Percentiles rank a stretch among this genome's conserved stretches.
Conservation (phyloP, 2,329 filamentous ascomycete species). For the Botrytis cinerea region DNA sequence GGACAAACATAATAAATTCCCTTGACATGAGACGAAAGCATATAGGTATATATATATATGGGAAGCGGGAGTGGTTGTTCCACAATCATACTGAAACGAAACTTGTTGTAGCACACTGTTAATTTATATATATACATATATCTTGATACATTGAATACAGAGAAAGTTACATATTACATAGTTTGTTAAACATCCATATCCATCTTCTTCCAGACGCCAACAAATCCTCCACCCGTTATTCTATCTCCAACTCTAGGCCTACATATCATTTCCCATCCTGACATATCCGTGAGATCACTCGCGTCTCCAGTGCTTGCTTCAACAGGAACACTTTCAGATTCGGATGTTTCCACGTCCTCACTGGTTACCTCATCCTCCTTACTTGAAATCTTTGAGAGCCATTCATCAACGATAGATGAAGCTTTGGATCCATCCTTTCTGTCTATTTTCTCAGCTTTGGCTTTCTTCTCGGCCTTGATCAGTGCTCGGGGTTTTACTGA, state of each 20-base stretch:
- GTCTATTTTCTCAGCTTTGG: slow-evolving; percentile 18
- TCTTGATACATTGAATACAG: neutral
- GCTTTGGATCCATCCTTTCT: neutral
- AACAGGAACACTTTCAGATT: neutral
- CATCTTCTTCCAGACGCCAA: slow-evolving; percentile 47
- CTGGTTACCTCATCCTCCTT: neutral
- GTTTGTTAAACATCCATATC: slow-evolving; percentile 11
- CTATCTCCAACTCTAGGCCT: slow-evolving; percentile 52
- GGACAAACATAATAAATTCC: neutral
- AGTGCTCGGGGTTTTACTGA: slow-evolving; percentile 44
- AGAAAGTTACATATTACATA: neutral
- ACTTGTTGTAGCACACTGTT: neutral
- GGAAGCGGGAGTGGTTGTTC: neutral
- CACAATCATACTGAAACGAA: neutral
- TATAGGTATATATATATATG: no score
- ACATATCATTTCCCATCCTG: slow-evolving; percentile 51
- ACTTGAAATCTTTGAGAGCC: neutral
- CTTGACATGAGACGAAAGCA: neutral
- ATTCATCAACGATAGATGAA: neutral
- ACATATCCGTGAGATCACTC: slow-evolving; percentile 1
- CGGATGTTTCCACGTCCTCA: neutral
- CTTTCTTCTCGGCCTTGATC: slow-evolving; percentile 32
- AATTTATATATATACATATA: neutral
- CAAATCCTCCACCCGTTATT: slow-evolving; percentile 53
- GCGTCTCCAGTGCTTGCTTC: neutral